Evolutionary conservation across 371 early-diverging fungal species (phyloP), one percentile per base, ranked within the genome.

Genomic region (Rhizopus arrhizus): DNA sequence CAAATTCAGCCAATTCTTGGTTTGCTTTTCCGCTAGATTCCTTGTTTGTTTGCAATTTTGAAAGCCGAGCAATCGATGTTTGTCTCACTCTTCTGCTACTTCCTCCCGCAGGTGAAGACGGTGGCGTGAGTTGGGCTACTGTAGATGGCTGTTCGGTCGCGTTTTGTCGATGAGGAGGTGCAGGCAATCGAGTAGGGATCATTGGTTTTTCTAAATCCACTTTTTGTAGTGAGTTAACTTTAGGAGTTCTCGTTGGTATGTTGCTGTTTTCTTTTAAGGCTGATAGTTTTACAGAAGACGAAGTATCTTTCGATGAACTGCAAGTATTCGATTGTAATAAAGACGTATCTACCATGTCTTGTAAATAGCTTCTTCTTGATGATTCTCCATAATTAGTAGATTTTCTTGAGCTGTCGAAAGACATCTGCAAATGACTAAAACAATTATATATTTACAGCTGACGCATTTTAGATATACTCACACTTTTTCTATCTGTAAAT

Each of bases 1-100:
- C 69, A 56, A 68, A 64, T 48, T 68, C 69, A 47, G 64, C 61
- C 22, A 68, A 45, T 16, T 63, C 64, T 53, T 42, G 49, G 47
- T 63, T 68, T 6, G 68, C 64, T 43, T 63, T 68, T 3, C 68
- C 68, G 3, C 22, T 9, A 15, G 12, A 41, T 15, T 35, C 42
- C 38, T 53, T 46, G 29, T 13, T 33, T 10, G 36, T 34, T 8
- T 48, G 56, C 4, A 47, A 11, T 36, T 63, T 58, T 12, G 48
- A 59, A 11, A 63, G 53, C 3, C 64, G 42, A 35, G 64, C 64
- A 34, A 64, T 59, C 15, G 60, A 64, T 6, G 64, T 47, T 8
- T 64, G 59, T 47, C 64, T 41, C 12, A 51, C 33, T 42, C 64
- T 47, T 58, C 59, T 54, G 2, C 22, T 32, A 38, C 9, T 11